phyloP scores from a whole-genome alignment of 345 rosid species.

The Dipteronia dyeriana region DNA sequence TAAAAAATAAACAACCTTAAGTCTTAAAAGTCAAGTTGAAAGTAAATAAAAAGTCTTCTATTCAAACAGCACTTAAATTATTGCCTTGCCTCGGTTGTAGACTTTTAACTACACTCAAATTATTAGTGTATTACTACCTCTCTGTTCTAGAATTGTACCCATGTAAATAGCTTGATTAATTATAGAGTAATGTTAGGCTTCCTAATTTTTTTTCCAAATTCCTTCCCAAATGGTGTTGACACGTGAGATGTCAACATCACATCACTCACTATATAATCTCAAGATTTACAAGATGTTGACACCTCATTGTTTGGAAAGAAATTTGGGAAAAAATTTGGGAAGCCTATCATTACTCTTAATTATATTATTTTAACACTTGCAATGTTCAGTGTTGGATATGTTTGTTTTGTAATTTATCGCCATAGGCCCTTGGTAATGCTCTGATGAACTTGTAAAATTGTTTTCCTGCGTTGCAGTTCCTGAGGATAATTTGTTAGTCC shows the following conservation, averaged over 20 bases:
- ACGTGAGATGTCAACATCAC: too few species aligned
- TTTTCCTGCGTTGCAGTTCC: conserved; percentile 61
- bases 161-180: background rate
- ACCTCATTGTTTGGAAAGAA: too few species aligned
- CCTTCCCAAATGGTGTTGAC: too few species aligned
- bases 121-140: background rate
- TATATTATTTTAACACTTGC: background rate
- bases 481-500: conserved; percentile 76
- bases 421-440: conserved; percentile 7
- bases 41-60: background rate
- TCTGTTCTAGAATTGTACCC: background rate
- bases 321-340: too few species aligned
- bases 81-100: background rate
- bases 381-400: background rate
- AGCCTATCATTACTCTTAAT: too few species aligned
- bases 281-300: too few species aligned
- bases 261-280: too few species aligned
- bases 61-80: background rate
- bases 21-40: background rate
- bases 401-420: background rate
- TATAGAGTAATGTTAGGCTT: too few species aligned
- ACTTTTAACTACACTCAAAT: background rate
- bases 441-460: background rate
- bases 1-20: background rate
- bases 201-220: too few species aligned